A percentile compares a stretch with the other conserved stretches of the same genome.
Conservation (phyloP, 768 basidiomycete genomes). For the Kwoniella dejecticola region DNA sequence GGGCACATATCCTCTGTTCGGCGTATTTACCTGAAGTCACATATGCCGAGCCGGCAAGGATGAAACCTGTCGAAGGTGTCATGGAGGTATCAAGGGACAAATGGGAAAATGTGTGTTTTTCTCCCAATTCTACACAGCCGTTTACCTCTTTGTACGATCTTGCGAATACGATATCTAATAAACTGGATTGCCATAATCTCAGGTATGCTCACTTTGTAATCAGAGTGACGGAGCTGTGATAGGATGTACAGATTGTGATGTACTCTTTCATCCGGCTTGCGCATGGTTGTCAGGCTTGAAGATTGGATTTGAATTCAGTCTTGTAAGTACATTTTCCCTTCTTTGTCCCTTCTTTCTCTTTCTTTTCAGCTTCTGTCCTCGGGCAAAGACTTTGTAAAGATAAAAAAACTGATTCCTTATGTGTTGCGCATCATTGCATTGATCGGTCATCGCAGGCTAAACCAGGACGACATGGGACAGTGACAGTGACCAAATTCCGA, state of each 20-base stretch:
- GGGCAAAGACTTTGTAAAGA: no score
- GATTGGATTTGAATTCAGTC: conserved; percentile 90
- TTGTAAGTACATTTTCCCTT: conserved; percentile 60
- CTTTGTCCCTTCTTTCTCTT: neutral
- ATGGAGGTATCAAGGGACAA: conserved; percentile 68
- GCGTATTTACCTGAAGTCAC: conserved; percentile 82
- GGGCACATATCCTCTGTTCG: conserved; percentile 88
- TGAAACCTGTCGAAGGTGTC: conserved; percentile 84
- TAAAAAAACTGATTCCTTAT: no score
- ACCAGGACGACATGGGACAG: conserved; percentile 70
- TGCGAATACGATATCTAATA: neutral
- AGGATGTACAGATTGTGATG: conserved; percentile 77
- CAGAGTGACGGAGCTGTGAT: conserved; percentile 72
- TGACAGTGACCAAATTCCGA: conserved; percentile 69
- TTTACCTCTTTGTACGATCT: neutral
- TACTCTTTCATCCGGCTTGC: conserved; percentile 83
- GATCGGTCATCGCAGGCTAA: conserved; percentile 74
- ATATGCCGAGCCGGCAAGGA: conserved; percentile 71
- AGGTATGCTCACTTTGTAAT: conserved; percentile 78
- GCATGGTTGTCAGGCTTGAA: conserved; percentile 81
- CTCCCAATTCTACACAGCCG: no score
- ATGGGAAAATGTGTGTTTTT: conserved; percentile 78
- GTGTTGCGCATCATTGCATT: no score
- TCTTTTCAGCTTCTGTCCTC: no score
- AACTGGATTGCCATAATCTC: conserved; percentile 5